These are phyloP conservation scores for Ephemerocybe angulata DNA, from an alignment of 768 basidiomycete species.

Conservation along the genomic window DNA sequence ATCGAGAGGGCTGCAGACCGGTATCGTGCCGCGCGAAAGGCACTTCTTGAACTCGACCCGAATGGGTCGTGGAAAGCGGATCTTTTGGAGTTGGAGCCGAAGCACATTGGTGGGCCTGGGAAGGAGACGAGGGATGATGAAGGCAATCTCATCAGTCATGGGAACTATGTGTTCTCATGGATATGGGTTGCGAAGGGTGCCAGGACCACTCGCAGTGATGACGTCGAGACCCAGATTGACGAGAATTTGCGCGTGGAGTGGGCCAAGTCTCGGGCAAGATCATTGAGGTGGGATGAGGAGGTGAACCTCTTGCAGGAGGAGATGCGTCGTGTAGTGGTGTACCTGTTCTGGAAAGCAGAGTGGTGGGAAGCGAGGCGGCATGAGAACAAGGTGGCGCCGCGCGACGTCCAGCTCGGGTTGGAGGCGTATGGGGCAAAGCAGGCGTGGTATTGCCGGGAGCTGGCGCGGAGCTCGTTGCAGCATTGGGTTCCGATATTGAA, in stretches of 20 bases:
- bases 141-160: background rate
- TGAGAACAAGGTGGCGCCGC: no score
- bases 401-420: background rate
- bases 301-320: conserved; percentile 22
- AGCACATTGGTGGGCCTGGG: conserved; percentile 2
- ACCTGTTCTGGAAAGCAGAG: conserved; percentile 18
- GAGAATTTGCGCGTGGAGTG: conserved; percentile 17
- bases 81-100: background rate
- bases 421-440: background rate
- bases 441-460: background rate
- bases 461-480: background rate
- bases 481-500: background rate
- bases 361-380: conserved; percentile 14
- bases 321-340: conserved; percentile 20
- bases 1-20: background rate
- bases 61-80: background rate
- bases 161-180: conserved; percentile 1
- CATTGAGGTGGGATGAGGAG: conserved; percentile 20
- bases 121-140: background rate
- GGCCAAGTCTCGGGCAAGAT: conserved; percentile 17
- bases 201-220: background rate
- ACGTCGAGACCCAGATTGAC: conserved; percentile 3
- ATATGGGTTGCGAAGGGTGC: background rate
- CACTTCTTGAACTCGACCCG: background rate
- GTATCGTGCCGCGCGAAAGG: background rate